Evolutionary conservation across 805 yeast genomes (phyloP).

Genomic region (Diddensiella santjacobensis): DNA sequence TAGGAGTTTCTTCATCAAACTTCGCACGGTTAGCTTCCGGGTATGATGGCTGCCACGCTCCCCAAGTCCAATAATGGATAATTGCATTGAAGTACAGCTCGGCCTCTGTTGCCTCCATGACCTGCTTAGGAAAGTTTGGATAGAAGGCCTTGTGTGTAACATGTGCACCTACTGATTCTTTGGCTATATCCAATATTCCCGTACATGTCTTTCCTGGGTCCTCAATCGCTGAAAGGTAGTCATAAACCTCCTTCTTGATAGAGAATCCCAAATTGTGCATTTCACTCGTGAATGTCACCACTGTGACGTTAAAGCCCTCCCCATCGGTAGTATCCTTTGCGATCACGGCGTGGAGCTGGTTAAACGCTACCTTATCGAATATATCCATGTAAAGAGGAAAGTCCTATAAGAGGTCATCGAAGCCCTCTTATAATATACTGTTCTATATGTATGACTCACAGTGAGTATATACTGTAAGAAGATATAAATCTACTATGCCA

Average conservation of each 20-base stretch:
- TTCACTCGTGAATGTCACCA: constrained; percentile 1
- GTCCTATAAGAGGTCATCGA: too few relatives aligned
- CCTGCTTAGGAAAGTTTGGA: constrained; percentile 12
- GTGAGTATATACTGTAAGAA: too few relatives aligned
- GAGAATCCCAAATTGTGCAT: constrained; percentile 1
- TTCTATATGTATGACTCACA: too few relatives aligned
- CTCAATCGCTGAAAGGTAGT: not conserved
- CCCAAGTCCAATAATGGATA: constrained; percentile 3
- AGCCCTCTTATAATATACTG: too few relatives aligned
- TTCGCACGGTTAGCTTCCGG: not conserved
- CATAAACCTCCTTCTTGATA: not conserved
- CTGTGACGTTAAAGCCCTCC: not conserved
- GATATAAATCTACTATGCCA: too few relatives aligned
- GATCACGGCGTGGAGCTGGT: constrained; percentile 3
- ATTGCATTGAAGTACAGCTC: constrained; percentile 9
- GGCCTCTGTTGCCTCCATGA: constrained; percentile 6
- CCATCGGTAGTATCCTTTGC: not conserved
- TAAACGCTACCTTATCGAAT: not conserved
- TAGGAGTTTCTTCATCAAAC: not conserved
- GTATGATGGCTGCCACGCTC: not conserved
- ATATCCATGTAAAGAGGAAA: constrained; percentile 2
- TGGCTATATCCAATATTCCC: constrained; percentile 3
- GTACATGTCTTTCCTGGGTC: not conserved
- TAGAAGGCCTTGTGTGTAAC: constrained; percentile 5
- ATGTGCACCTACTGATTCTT: constrained; percentile 1